A percentile compares a stretch with the other conserved stretches of the same genome.
These are phyloP conservation scores for Anisodus acutangulus DNA, from an alignment of 257 asterid species.

Conservation along the genomic window DNA sequence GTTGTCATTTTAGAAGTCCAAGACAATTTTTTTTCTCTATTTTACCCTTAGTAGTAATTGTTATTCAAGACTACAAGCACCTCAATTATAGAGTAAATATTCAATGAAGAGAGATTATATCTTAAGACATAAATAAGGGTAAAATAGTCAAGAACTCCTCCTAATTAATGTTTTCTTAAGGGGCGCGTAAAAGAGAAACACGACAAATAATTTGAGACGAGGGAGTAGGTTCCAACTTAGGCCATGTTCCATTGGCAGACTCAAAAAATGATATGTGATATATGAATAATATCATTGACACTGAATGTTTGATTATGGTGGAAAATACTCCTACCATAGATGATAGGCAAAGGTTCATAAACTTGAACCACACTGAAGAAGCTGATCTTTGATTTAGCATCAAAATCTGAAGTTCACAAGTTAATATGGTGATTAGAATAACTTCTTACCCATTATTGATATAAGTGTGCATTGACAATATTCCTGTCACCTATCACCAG, in stretches of 20 bases:
- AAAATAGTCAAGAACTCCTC: no score
- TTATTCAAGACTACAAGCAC: no score
- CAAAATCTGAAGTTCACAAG: not conserved
- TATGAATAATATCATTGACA: not conserved
- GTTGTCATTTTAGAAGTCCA: no score
- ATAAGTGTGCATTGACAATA: not conserved
- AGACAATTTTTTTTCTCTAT: no score
- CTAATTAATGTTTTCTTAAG: no score
- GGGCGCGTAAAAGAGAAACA: no score
- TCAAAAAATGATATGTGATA: not conserved
- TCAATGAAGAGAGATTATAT: no score
- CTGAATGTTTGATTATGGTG: not conserved
- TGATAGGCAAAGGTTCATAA: not conserved
- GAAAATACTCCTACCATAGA: not conserved
- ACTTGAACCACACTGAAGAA: not conserved
- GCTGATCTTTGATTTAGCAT: not conserved
- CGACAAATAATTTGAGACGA: no score
- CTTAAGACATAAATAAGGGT: no score
- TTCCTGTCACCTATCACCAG: conserved; percentile 2
- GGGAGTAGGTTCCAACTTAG: not conserved
- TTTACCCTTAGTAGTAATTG: no score
- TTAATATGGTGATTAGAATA: not conserved
- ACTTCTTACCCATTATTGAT: not conserved
- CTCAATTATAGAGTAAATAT: no score
- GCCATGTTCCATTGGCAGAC: not conserved